Evolutionary conservation across 805 yeast genomes (phyloP), one percentile per base, ranked within the genome.

Genomic region (Metschnikowia bowlesiae): DNA sequence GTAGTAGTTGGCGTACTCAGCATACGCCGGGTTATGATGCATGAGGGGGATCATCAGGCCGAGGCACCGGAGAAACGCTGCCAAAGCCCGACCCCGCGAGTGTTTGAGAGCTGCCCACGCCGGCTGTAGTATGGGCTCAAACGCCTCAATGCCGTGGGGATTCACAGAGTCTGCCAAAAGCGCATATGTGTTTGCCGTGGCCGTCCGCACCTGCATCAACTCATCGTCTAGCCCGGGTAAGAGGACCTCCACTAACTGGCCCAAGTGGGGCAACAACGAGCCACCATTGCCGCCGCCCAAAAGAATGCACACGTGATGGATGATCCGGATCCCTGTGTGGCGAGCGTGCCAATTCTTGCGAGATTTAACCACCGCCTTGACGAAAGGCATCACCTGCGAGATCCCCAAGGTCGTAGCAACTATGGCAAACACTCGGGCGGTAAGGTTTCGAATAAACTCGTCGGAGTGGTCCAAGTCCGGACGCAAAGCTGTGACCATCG

Each of bases 81-180:
- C 86, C 46, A 90, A 72, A 0, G 83, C 76, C 58, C 82, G 80
- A 4, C 97, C 97, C 53, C 96, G 73, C 54, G 87, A 94, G 37
- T 76, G 76, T 42, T 82, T 77, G 26, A 89, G 78, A 4, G 96
- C 97, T 9, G 71, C 67, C 96, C 97, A 90, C 6, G 89, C 68
- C 0, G 89, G 87, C 49, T 87, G 92, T 34, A 92, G 62, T 0
- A 84, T 74, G 0, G 69, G 67, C 58, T 90, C 95, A 63, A 92
- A 91, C 0, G 92, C 82, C 59, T 89, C 97, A 49, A 88, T 85
- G 42, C 98, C 99, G 67, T 86, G 89, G 0, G 98, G 98, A 22
- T 81, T 74, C 4, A 89, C 80, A 7, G 88, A 83, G 45, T 87
- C 91, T 0, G 97, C 97, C 33, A 92, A 66, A 1, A 84, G 78